Base-by-base conservation (phyloP, 2,329 filamentous ascomycete genomes). In the Cytospora piceae region DNA sequence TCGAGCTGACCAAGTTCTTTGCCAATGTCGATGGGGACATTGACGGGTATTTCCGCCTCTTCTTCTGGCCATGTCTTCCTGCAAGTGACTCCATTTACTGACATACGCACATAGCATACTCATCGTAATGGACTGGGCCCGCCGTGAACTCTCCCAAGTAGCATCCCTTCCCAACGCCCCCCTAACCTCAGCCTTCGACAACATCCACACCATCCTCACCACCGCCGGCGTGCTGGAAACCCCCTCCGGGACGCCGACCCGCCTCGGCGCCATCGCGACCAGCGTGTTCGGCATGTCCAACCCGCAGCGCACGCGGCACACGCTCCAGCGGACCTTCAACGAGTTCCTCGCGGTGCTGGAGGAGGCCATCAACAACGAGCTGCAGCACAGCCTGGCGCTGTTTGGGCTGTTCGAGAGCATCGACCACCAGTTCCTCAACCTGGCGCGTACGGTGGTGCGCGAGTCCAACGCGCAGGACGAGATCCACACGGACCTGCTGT, bases 111-210 rank as follows among this genome's bases (percentile, higher is more conserved):
- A 8, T 15, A 90, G 90, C 67, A 96, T 97, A 70, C 84, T 98
- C 42, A 90, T 95, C 67, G 93, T 96, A 60, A 97, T 98, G 93
- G 93, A 97, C 74, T 97, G 94, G 94, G 92, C 93, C 17, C 90
- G 90, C 73, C 88, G 93, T 70, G 93, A 97, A 76, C 86, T 98
- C 17, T 83, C 88, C 67, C 88, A 88, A 55, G 80, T 95, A 64
- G 53, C 63, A 12, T 82, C 82, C 27, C 79, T 85, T 24, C 86
- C 88, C 8, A 83, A 85, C 0, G 86, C 85, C 53, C 84, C 87
- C 2, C 79, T 96, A 27, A 86, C 89, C 22, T 87, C 87, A 15
- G 86, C 90, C 53, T 93, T 93, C 74, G 91, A 93, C 76, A 96
- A 96, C 74, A 81, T 97, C 57, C 92, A 97, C 81, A 89, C 86